Percentiles rank a stretch among this genome's conserved stretches.
These are phyloP conservation scores for Zygosaccharomyces sapae DNA, from an alignment of 1,139 yeast species.

Conservation along the genomic window DNA sequence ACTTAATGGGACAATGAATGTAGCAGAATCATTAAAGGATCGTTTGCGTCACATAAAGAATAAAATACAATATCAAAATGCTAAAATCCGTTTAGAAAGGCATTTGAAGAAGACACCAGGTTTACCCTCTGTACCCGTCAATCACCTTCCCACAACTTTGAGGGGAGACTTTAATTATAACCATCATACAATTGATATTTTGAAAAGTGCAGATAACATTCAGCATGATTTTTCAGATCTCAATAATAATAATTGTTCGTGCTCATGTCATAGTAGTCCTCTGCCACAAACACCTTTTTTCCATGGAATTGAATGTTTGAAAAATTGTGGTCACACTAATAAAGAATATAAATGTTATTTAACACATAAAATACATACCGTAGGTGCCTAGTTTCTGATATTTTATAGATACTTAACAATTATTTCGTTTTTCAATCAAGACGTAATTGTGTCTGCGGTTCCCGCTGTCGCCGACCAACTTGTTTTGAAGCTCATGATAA, in stretches of 20 bases:
- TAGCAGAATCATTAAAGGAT: conserved; percentile 2
- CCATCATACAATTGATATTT: conserved; percentile 6
- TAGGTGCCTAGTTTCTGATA: not conserved
- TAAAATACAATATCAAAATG: conserved; percentile 8
- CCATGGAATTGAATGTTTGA: conserved; percentile 8
- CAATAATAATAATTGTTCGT: conserved; percentile 4
- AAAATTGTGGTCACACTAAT: conserved; percentile 11
- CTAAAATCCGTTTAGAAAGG: conserved; percentile 6
- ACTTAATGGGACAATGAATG: not conserved
- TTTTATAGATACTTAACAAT: no score
- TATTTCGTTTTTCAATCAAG: no score
- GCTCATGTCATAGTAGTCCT: conserved; percentile 7
- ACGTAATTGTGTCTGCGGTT: no score
- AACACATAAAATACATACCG: conserved; percentile 1
- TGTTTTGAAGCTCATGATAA: no score
- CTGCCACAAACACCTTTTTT: conserved; percentile 5
- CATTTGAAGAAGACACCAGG: conserved; percentile 10
- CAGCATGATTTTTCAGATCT: conserved; percentile 1
- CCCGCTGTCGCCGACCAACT: no score
- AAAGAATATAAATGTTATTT: conserved; percentile 10
- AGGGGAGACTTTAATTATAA: conserved; percentile 7
- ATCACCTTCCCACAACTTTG: conserved; percentile 9
- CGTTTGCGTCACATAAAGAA: conserved; percentile 7
- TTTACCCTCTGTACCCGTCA: conserved; percentile 7
- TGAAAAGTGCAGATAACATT: conserved; percentile 8